Percentiles rank a stretch among this genome's conserved stretches.
phyloP scores from a whole-genome alignment of 2,329 filamentous ascomycete genomes.

The Phialophora expanda region DNA sequence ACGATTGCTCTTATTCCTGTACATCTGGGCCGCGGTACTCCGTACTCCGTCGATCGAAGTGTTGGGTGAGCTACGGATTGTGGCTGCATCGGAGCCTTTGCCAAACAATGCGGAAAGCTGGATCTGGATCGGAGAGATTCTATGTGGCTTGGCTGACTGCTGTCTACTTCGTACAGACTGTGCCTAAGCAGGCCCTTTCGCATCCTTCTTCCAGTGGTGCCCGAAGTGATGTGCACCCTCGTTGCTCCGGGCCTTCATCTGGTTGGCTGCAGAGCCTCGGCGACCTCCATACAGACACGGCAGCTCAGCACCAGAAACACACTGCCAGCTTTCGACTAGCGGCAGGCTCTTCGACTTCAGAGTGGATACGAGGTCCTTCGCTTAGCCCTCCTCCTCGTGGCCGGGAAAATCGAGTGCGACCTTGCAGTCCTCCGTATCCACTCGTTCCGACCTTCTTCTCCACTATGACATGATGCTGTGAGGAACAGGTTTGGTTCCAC shows the following conservation, averaged over 20 bases:
- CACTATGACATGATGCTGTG: constrained; percentile 26
- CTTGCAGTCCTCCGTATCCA: not conserved
- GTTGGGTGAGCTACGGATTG: not conserved
- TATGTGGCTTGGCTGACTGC: not conserved
- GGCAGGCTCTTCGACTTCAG: not conserved
- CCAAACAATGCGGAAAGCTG: not conserved
- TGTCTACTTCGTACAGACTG: not conserved
- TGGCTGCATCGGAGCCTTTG: not conserved
- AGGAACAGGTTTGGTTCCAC: constrained; percentile 21
- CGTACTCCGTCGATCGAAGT: not conserved
- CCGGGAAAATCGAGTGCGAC: constrained; percentile 7
- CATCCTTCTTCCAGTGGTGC: not conserved
- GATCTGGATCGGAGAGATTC: not conserved
- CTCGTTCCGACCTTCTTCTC: constrained; percentile 3
- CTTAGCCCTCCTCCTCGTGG: constrained; percentile 3
- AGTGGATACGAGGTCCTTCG: not conserved
- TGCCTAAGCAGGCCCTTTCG: not conserved
- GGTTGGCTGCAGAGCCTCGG: constrained; percentile 2
- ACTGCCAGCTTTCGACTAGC: constrained; percentile 1
- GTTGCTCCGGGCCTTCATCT: not conserved
- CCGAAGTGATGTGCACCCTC: not conserved
- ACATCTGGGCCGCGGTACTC: not conserved
- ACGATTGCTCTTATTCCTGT: not conserved
- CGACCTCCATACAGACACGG: not conserved
- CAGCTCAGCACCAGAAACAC: not conserved